Percentiles rank a stretch among this genome's conserved stretches.
phyloP scores from a whole-genome alignment of 2,329 filamentous ascomycete species.

The Trichoderma afroharzianum region DNA sequence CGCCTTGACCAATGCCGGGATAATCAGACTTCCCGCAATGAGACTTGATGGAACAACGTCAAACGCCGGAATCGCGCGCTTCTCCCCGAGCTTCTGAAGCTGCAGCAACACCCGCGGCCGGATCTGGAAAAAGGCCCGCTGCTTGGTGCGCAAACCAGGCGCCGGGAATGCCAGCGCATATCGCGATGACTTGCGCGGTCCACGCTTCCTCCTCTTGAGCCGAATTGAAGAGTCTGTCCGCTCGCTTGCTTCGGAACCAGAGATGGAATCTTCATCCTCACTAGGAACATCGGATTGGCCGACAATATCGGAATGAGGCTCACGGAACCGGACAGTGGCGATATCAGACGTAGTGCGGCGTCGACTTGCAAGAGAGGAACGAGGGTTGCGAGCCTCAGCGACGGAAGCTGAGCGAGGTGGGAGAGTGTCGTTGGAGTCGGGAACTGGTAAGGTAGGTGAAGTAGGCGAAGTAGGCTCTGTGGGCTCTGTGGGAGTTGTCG shows the following conservation, averaged over 20 bases:
- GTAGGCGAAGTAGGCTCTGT: neutral
- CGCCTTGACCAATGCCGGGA: constrained; percentile 55
- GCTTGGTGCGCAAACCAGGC: constrained; percentile 55
- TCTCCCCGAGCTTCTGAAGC: constrained; percentile 61
- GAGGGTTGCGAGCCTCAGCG: neutral
- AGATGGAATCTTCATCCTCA: constrained; percentile 46
- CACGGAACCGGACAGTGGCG: constrained; percentile 44
- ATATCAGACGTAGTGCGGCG: constrained; percentile 38
- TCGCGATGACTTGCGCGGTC: constrained; percentile 54
- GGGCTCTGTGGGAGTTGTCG: neutral
- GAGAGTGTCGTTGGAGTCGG: neutral
- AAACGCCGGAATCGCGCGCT: constrained; percentile 63
- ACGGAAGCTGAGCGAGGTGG: constrained; percentile 7
- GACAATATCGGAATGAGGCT: constrained; percentile 31
- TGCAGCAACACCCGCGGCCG: constrained; percentile 68
- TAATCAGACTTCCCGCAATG: constrained; percentile 52
- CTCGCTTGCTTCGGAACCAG: constrained; percentile 45
- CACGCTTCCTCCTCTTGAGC: constrained; percentile 41
- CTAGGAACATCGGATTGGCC: constrained; percentile 33
- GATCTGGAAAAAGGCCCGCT: constrained; percentile 62
- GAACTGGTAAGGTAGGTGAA: neutral
- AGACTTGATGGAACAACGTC: constrained; percentile 70
- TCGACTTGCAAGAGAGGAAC: constrained; percentile 18
- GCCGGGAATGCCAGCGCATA: constrained; percentile 68
- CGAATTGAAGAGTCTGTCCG: constrained; percentile 38